phyloP scores from a whole-genome alignment of 768 basidiomycete genomes.

The Pluteus cervinus region DNA sequence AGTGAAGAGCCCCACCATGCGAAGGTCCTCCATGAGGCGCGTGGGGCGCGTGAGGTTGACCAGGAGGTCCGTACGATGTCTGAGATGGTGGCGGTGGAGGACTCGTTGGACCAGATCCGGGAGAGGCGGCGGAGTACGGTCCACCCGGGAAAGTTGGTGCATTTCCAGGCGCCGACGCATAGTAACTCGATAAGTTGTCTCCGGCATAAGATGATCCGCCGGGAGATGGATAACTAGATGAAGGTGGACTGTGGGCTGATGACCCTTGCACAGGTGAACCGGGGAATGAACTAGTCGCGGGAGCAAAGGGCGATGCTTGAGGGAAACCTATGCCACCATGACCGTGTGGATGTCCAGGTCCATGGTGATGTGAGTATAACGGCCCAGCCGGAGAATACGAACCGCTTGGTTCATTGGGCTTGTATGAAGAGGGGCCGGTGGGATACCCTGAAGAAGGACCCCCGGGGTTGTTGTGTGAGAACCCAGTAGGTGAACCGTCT shows the following conservation, averaged over 20 bases:
- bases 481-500: too few relatives aligned
- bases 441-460: not conserved
- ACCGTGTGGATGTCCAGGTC: too few relatives aligned
- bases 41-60: not conserved
- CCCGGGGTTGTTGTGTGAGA: constrained; percentile 7
- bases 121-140: not conserved
- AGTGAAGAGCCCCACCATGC: not conserved
- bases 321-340: too few relatives aligned
- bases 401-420: too few relatives aligned
- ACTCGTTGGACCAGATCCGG: constrained; percentile 2
- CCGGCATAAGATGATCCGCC: constrained; percentile 1
- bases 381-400: too few relatives aligned
- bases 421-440: not conserved
- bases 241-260: not conserved
- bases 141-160: constrained; percentile 7
- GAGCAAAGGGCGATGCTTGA: not conserved
- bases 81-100: not conserved
- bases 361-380: too few relatives aligned
- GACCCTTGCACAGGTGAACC: not conserved
- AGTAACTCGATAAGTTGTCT: not conserved
- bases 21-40: not conserved
- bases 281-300: not conserved
- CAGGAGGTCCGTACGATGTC: not conserved
- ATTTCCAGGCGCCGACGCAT: constrained; percentile 5
- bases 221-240: not conserved